These are phyloP conservation scores for Nakaseomyces uthaithaninus DNA, from an alignment of 1,139 yeast species.

Conservation along the genomic window DNA sequence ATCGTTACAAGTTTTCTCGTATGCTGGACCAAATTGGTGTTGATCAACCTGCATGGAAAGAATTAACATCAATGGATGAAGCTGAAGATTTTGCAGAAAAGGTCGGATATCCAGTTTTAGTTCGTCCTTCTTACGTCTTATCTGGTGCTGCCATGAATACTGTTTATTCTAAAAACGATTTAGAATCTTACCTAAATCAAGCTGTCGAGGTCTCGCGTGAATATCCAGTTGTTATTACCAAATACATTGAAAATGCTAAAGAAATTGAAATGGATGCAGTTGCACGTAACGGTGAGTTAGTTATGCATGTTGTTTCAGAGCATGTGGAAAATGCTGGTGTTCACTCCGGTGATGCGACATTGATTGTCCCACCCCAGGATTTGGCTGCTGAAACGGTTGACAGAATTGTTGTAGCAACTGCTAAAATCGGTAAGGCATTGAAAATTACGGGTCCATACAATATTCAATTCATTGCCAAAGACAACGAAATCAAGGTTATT, in stretches of 20 bases:
- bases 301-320: constrained; percentile 97
- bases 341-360: constrained; percentile 98
- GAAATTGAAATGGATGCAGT: constrained; percentile 99
- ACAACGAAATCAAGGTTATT: constrained; percentile 89
- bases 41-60: constrained; percentile 99
- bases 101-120: constrained; percentile 91
- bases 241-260: constrained; percentile 93
- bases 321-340: constrained; percentile 99
- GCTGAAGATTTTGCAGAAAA: constrained; percentile 88
- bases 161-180: constrained; percentile 81
- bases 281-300: constrained; percentile 86
- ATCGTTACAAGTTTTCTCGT: constrained; percentile 95
- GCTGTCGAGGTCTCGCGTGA: constrained; percentile 98
- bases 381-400: constrained; percentile 84
- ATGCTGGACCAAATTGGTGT: constrained; percentile 96
- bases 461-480: constrained; percentile 91
- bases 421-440: constrained; percentile 90
- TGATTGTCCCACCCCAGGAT: constrained; percentile 96
- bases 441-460: constrained; percentile 98
- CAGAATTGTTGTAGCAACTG: constrained; percentile 90
- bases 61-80: constrained; percentile 85
- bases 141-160: constrained; percentile 99
- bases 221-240: constrained; percentile 95
- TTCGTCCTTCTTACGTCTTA: constrained; percentile 93
- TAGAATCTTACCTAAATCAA: constrained; percentile 79